Evolutionary conservation across 2,329 filamentous ascomycete genomes (phyloP), one percentile per base, ranked within the genome.

Genomic region (Botryotinia calthae): DNA sequence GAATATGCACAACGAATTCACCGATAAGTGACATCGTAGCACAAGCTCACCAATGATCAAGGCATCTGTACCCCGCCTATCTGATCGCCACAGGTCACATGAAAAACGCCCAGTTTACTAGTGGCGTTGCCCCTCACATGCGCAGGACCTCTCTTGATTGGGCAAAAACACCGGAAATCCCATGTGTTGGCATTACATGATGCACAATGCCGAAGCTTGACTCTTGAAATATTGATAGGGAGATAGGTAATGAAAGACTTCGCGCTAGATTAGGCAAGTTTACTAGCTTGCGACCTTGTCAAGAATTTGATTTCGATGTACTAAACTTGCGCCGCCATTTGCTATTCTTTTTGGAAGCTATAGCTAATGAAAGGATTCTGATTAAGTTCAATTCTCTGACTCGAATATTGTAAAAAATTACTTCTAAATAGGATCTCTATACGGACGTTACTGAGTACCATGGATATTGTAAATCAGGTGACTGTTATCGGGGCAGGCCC

Each of bases 401-500:
- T 37, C 5, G 12, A 40, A 4, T 56, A 65, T 48, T 48, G 7
- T 37, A 2, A 25, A 16, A 65, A 4, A 6, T 37, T 37, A 5
- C 20, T 31, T 31, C 28, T n/a, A 0, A 28, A 42, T 20, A 37
- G 25, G 44, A 64, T 14, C 16, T 16, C 2, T 40, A 40, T 40
- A 40, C 46, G 10, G 31, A 51, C 34, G 7, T 14, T 9, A 20
- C 46, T 34, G 25, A 16, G 25, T 28, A 25, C 34, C 46, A 66
- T 67, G 65, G 65, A 67, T 20, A 44, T 48, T 20, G 37, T 74
- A 12, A 71, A 74, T 71, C 75, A 79, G 71, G 77, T 79, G 58
- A 71, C 75, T 7, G 71, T 85, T 25, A 80, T 82, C 40, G 84
- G 84, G 22, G 84, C 84, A 34, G 84, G 84, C 2, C 84, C 84